Base-by-base conservation (phyloP, 768 basidiomycete genomes). In the Gelatoporia subvermispora region DNA sequence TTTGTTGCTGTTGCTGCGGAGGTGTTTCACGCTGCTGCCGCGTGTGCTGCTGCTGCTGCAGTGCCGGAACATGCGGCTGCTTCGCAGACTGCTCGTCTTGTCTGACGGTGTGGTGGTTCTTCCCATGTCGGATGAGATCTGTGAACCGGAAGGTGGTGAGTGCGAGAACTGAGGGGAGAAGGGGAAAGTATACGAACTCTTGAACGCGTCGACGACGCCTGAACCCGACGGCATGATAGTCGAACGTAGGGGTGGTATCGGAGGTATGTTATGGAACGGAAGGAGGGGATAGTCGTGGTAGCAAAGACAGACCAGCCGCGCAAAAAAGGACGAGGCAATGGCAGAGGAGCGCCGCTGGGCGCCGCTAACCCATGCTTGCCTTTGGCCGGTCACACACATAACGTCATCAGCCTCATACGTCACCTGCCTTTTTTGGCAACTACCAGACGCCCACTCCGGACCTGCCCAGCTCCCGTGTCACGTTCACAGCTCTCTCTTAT, bases 131-230 rank as follows among this genome's bases (percentile, higher is more conserved):
- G 41, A 78, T 73, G 52, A 78, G 72, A 62, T 77, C 76, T 78
- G 55, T 54, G 52, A 50, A 25, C 42, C 16, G 55, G 43, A 23
- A 18, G 31, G 49, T 39, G 47, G 49, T 47, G 45, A 44, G 47
- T 4, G 45, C 37, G 35, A 18, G 25, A 31, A 28, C 21, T 17
- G 43, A 43, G 52, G 56, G 23, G 36, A 45, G 44, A 15, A 42
- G 35, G 41, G 28, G 20, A 35, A 28, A 20, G 37, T 10, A 35
- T 24, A 68, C 75, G 35, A 64, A 91, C 90, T 93, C 75, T 92
- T 93, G 73, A 93, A 88, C 18, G 86, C 85, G 68, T 92, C 82
- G 59, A 93, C 85, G 45, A 91, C 85, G 49, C 75, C 76, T 52
- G 66, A 65, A 51, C 73, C 71, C 47, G 78, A 67, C 47, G 84